Evolutionary conservation across 164 flowering plant genomes (phyloP).

Genomic region (Magnolia changhungtana): DNA sequence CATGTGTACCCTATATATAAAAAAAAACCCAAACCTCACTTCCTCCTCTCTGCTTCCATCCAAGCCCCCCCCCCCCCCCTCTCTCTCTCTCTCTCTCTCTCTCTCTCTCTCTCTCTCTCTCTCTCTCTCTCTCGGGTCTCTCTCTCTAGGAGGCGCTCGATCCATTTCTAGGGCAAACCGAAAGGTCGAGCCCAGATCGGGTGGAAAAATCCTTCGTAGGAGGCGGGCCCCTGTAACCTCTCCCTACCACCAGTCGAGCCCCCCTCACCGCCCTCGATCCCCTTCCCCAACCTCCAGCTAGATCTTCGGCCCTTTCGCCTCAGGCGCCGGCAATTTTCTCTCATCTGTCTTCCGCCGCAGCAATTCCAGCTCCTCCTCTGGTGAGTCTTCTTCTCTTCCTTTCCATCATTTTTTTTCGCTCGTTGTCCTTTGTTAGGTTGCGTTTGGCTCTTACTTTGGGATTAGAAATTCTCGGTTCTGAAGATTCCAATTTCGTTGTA

Average conservation of each 20-base stretch:
- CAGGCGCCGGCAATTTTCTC: conserved; percentile 52
- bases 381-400: background rate
- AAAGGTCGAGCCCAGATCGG: no score
- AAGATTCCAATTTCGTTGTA: no score
- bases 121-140: no score
- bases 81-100: no score
- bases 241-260: conserved; percentile 44
- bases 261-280: conserved; percentile 11
- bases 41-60: no score
- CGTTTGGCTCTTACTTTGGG: background rate
- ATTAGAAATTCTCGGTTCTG: no score
- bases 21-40: no score
- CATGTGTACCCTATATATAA: no score
- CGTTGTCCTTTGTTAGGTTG: background rate
- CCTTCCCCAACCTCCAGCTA: conserved; percentile 35
- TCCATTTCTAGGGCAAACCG: no score
- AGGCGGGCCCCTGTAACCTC: conserved; percentile 26
- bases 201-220: conserved; percentile 33
- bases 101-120: no score
- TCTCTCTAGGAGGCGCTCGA: no score
- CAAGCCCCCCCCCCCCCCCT: no score
- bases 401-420: background rate
- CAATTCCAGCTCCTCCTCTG: conserved; percentile 21
- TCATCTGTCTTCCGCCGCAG: conserved; percentile 38
- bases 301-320: conserved; percentile 16